Evolutionary conservation across 1,284 basidiomycete species (phyloP).

Genomic region (Phlebopus sp.): DNA sequence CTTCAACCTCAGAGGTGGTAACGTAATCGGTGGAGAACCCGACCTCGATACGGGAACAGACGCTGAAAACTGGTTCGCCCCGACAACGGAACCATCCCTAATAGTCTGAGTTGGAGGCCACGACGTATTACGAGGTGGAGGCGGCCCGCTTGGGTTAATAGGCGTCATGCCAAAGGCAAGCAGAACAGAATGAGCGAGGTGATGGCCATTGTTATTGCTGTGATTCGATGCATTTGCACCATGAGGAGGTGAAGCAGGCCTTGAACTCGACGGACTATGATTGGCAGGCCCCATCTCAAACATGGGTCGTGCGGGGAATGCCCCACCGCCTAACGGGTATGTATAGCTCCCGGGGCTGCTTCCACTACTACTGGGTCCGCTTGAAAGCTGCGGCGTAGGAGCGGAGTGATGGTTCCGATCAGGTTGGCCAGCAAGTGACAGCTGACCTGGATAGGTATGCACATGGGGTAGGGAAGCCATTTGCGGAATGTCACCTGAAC

Average conservation of each 20-base stretch:
- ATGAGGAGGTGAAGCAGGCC: conserved; percentile 34
- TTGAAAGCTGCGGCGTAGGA: conserved; percentile 59
- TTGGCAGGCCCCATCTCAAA: conserved; percentile 25
- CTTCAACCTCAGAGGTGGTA: conserved; percentile 60
- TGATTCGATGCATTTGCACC: conserved; percentile 10
- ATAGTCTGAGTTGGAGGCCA: conserved; percentile 32
- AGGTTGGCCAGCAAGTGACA: conserved; percentile 27
- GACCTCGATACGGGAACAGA: conserved; percentile 57
- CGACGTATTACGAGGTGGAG: conserved; percentile 38
- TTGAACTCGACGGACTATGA: conserved; percentile 31
- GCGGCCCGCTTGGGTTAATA: conserved; percentile 48
- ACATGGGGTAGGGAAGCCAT: conserved; percentile 27
- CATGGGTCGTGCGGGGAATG: conserved; percentile 18
- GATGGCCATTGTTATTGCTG: conserved; percentile 44
- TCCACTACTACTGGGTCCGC: conserved; percentile 55
- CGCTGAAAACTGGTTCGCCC: conserved; percentile 14
- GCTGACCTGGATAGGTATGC: conserved; percentile 33
- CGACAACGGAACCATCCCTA: conserved; percentile 17
- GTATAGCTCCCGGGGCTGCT: conserved; percentile 50
- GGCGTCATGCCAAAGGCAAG: conserved; percentile 89
- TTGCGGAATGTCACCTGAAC: conserved; percentile 30
- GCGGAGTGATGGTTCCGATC: conserved; percentile 38
- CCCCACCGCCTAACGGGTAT: conserved; percentile 27
- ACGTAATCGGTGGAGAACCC: conserved; percentile 63
- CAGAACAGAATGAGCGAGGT: conserved; percentile 77